Evolutionary conservation across 306 rosid genomes (phyloP).

Genomic region (Carpinus fangiana): DNA sequence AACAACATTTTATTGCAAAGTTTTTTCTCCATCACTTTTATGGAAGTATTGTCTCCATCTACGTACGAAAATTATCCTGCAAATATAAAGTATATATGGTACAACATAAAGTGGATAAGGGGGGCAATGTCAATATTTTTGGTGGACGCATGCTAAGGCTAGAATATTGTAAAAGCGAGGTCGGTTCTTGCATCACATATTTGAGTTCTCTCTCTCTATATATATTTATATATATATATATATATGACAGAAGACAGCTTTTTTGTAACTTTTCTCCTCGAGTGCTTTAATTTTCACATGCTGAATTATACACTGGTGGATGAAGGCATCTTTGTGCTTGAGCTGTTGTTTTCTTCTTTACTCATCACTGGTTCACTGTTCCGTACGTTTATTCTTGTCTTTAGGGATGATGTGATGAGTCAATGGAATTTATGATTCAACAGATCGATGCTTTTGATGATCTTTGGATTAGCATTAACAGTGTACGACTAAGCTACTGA

Average conservation of each 20-base stretch:
- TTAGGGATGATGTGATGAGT: not conserved
- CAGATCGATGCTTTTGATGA: not conserved
- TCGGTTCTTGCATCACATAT: too few species aligned
- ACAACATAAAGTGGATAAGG: not conserved
- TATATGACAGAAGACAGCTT: too few species aligned
- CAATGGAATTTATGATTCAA: not conserved
- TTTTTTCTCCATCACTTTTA: not conserved
- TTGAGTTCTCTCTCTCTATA: too few species aligned
- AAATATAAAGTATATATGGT: not conserved
- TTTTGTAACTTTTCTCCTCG: too few species aligned
- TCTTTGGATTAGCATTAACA: too few species aligned
- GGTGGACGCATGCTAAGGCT: too few species aligned
- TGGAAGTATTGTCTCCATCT: not conserved
- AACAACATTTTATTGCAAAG: not conserved
- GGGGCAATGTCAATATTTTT: too few species aligned
- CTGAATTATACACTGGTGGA: not conserved
- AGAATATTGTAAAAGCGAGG: too few species aligned
- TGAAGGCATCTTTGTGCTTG: not conserved
- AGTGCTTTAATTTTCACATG: too few species aligned
- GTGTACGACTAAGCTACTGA: too few species aligned
- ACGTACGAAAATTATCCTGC: not conserved
- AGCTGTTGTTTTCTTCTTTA: slow-evolving; percentile 8
- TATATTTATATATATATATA: too few species aligned
- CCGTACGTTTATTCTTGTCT: not conserved
- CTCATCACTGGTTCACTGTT: not conserved